A percentile compares a stretch with the other conserved stretches of the same genome.
These are phyloP conservation scores for Cucumis hystrix DNA, from an alignment of 306 rosid species.

Conservation along the genomic window DNA sequence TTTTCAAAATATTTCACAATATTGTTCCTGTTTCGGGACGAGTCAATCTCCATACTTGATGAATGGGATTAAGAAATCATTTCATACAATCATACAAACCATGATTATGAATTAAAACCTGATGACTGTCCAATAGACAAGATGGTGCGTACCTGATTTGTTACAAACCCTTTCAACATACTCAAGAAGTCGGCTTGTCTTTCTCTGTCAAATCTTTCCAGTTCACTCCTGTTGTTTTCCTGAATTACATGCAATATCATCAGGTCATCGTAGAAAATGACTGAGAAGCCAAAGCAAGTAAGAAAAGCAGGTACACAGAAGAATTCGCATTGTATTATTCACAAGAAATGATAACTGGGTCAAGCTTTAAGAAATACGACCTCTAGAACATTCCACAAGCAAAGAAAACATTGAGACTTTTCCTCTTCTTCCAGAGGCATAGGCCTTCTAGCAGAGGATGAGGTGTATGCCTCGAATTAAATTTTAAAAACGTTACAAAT, in stretches of 20 bases:
- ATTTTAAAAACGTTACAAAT: too few relatives aligned
- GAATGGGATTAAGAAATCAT: not conserved
- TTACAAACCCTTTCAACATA: conserved; percentile 93
- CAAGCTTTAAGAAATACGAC: not conserved
- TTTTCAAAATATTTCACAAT: not conserved
- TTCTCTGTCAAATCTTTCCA: conserved; percentile 81
- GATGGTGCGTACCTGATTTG: conserved; percentile 55
- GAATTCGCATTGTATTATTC: not conserved
- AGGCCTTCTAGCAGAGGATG: not conserved
- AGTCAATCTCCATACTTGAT: not conserved
- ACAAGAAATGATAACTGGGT: not conserved
- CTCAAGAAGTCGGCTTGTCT: conserved; percentile 64
- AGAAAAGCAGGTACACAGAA: not conserved
- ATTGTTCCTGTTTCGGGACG: not conserved
- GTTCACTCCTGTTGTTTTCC: conserved; percentile 88
- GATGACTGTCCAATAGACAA: not conserved
- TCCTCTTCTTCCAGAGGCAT: not conserved
- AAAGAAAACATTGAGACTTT: not conserved
- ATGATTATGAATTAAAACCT: not conserved
- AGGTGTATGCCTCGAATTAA: not conserved
- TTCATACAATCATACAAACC: not conserved
- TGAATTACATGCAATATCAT: conserved; percentile 19
- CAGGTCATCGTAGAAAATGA: not conserved
- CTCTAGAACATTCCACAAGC: not conserved
- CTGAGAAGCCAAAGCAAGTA: not conserved